Evolutionary conservation across 768 basidiomycete species (phyloP), one percentile per base, ranked within the genome.

Genomic region (Collybia nuda): DNA sequence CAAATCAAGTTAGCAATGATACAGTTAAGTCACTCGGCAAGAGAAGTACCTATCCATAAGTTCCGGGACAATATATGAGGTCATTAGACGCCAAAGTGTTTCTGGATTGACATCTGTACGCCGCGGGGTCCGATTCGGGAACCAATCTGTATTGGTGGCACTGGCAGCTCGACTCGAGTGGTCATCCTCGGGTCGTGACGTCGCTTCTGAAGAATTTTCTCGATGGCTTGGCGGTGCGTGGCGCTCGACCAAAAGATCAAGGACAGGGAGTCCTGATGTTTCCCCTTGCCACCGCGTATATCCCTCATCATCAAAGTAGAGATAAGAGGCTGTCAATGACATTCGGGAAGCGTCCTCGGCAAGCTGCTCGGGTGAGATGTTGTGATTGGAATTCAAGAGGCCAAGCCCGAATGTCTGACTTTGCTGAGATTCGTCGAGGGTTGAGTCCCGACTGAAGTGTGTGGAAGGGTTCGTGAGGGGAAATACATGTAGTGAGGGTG

Each of bases 271-370:
- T 21, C 94, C 93, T 3, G 93, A 95, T 0, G 92, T 92, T 60
- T 95, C 93, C 24, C 94, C 93, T 70, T 93, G 90, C 90, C 90
- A 93, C 50, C 90, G 73, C 0, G 90, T 89, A 62, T 85, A 88
- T 2, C 90, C 90, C 63, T 92, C 89, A 61, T 93, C 90, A 55
- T 93, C 90, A 52, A 89, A 84, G 63, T 93, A 93, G 28, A 93
- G 78, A 64, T 93, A 93, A 0, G 88, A 89, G 1, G 88, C 86
- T 0, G 85, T 80, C 38, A 90, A 65, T 0, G 85, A 82, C 68
- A 84, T 79, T 22, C 82, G 79, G 11, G 83, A 76, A 1, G 78
- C 71, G 44, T 85, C 86, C 42, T 84, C 85, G 6, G 70, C 67
- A 18, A 79, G 67, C 37, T 77, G 76, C 42, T 84, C 84, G 26